phyloP scores from a whole-genome alignment of 345 rosid species.

The Bretschneidera sinensis region DNA sequence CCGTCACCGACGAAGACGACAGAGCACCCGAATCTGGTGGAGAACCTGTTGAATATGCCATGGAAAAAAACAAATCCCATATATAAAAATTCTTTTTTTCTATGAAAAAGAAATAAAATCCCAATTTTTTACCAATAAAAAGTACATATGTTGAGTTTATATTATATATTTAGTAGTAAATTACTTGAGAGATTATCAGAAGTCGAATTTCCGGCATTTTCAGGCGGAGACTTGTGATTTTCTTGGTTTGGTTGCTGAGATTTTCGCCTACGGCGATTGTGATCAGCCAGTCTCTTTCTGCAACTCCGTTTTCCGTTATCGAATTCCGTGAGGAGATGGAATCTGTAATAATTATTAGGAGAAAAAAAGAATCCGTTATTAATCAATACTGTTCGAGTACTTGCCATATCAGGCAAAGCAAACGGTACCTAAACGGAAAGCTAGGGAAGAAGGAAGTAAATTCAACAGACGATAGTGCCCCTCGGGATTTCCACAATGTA shows the following conservation, averaged over 20 bases:
- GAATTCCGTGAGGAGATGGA: constrained; percentile 84
- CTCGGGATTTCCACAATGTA: constrained; percentile 36
- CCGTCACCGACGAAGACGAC: constrained; percentile 54
- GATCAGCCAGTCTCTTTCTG: constrained; percentile 91
- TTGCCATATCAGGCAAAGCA: background rate
- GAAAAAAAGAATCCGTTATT: constrained; percentile 2
- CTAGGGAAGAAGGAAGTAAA: background rate
- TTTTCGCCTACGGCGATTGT: constrained; percentile 89
- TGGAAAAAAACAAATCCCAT: too few species aligned
- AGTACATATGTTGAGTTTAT: background rate
- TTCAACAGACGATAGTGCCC: constrained; percentile 35
- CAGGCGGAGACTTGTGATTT: constrained; percentile 30
- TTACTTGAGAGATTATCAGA: constrained; percentile 41
- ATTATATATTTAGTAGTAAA: constrained; percentile 1
- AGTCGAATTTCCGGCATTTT: constrained; percentile 26
- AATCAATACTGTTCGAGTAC: background rate
- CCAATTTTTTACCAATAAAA: too few species aligned
- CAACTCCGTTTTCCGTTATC: constrained; percentile 99
- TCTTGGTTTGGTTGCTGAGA: constrained; percentile 58
- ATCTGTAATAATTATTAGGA: constrained; percentile 37
- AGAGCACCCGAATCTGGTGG: constrained; percentile 54
- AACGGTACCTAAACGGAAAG: constrained; percentile 4
- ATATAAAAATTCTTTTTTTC: background rate
- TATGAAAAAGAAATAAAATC: too few species aligned
- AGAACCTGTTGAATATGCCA: constrained; percentile 36